Conservation (phyloP, 495 filamentous ascomycete genomes). For the Neurospora hispaniola region DNA sequence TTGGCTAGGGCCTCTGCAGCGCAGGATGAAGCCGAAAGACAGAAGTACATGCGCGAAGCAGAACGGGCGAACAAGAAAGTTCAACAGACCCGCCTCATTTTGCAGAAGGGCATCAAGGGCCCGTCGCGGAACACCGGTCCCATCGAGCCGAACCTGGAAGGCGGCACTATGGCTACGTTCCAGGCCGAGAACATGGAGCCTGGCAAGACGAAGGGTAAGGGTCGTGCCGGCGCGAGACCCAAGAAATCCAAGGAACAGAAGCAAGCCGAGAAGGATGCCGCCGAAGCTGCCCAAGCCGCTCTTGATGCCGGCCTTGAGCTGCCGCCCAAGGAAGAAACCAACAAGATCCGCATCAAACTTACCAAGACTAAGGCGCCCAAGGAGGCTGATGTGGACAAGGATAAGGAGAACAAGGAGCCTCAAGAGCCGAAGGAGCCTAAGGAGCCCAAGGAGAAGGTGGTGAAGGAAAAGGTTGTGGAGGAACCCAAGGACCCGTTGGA, state of each 20-base stretch:
- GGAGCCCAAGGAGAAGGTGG: conserved; percentile 56
- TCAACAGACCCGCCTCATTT: conserved; percentile 65
- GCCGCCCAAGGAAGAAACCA: conserved; percentile 57
- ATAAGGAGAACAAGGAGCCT: conserved; percentile 36
- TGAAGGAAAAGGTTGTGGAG: conserved; percentile 53
- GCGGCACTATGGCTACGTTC: conserved; percentile 81
- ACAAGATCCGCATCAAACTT: conserved; percentile 47
- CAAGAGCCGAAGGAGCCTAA: conserved; percentile 42
- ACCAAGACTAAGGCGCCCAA: conserved; percentile 25
- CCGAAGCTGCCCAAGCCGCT: conserved; percentile 77
- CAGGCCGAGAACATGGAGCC: conserved; percentile 52
- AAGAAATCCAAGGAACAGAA: conserved; percentile 96
- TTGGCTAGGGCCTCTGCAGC: conserved; percentile 62
- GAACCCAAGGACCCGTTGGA: conserved; percentile 38
- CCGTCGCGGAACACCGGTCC: conserved; percentile 70
- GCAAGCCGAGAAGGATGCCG: conserved; percentile 86
- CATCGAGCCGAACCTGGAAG: conserved; percentile 72
- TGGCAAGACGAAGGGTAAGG: conserved; percentile 54
- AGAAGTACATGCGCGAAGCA: conserved; percentile 67
- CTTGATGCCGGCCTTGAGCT: conserved; percentile 75
- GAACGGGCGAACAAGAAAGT: conserved; percentile 82
- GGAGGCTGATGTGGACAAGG: conserved; percentile 27
- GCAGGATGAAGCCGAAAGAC: conserved; percentile 66
- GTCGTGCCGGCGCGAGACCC: conserved; percentile 54
- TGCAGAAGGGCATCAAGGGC: conserved; percentile 73